Percentiles rank a stretch among this genome's conserved stretches.
Conservation (phyloP, 192 early-diverging fungal species). For the Neocallimastix lanati region DNA sequence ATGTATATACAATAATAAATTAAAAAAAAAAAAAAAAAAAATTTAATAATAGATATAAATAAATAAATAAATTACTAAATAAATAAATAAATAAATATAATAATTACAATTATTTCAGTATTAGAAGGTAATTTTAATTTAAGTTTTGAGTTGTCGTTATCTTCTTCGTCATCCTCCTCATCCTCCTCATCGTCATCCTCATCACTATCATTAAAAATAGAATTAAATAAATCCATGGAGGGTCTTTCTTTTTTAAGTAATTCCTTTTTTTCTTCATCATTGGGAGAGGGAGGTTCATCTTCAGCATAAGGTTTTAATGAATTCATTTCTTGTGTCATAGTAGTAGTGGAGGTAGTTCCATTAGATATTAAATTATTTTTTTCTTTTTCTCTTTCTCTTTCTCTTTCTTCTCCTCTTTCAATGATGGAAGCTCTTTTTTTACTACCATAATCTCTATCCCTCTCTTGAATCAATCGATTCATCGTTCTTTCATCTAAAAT, state of each 20-base stretch:
- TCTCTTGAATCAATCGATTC: constrained; percentile 4
- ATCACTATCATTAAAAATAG: constrained; percentile 49
- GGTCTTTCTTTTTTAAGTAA: constrained; percentile 25
- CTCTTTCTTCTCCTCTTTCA: constrained; percentile 3
- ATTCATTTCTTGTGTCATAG: no score
- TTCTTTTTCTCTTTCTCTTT: neutral
- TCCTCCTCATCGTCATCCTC: constrained; percentile 39
- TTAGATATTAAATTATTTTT: no score
- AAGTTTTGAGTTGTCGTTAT: no score
- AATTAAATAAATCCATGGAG: constrained; percentile 71
- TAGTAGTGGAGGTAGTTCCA: no score
- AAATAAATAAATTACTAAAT: no score
- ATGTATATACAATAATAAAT: no score
- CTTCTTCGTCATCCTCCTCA: constrained; percentile 25
- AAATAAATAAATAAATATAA: no score
- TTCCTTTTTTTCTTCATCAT: constrained; percentile 1
- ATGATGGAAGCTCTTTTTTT: neutral
- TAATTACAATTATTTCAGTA: no score
- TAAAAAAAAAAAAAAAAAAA: no score
- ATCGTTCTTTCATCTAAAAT: constrained; percentile 13
- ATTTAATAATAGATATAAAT: no score
- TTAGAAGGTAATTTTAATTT: no score
- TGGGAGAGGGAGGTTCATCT: neutral
- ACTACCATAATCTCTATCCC: constrained; percentile 2
- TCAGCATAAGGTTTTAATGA: constrained; percentile 1